Base-by-base conservation (phyloP, 2,329 filamentous ascomycete genomes). In the Colletotrichum higginsianum region DNA sequence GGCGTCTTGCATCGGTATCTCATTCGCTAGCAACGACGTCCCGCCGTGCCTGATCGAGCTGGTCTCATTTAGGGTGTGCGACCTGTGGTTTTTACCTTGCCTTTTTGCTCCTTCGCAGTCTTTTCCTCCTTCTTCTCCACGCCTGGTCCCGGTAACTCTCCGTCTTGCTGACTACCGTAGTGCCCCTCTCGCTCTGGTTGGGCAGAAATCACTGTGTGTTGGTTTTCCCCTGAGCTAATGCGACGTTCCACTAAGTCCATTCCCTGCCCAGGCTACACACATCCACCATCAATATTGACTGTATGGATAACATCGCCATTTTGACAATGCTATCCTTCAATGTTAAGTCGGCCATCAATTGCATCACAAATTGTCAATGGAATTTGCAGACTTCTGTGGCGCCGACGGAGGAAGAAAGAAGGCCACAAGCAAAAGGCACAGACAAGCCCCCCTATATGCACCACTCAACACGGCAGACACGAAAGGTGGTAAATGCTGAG, bases 11-110 rank as follows among this genome's bases (percentile, higher is more conserved):
- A 52, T 52, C 47, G 61, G 21, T 35, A 49, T 38, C 52, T 66
- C 44, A 69, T 69, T 69, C 61, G 66, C 38, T 49, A 38, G 47
- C 52, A 21, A 15, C 61, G 38, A 46, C 38, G 53, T 23, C 35
- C 42, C 46, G 58, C 61, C 35, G 21, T 18, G 46, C 15, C 38
- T 62, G 47, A 11, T 35, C 26, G 16, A 38, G 26, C 35, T 55
- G 52, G 52, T 38, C 26, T 18, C 16, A 18, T 55, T 55, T 35
- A 35, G 30, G 30, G 52, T 38, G 52, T 30, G 26, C 26, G 6
- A 30, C 26, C 26, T 7, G 5, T 30, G 26, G 26, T 30, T 30
- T 30, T 30, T 30, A 5, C 26, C 26, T 30, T 5, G 26, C 26
- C 26, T 30, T 35, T 35, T 35, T 35, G 30, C 30, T 57, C 55